phyloP scores from a whole-genome alignment of 108 stramenopile species.

The Pseudonitzschia pungens region DNA sequence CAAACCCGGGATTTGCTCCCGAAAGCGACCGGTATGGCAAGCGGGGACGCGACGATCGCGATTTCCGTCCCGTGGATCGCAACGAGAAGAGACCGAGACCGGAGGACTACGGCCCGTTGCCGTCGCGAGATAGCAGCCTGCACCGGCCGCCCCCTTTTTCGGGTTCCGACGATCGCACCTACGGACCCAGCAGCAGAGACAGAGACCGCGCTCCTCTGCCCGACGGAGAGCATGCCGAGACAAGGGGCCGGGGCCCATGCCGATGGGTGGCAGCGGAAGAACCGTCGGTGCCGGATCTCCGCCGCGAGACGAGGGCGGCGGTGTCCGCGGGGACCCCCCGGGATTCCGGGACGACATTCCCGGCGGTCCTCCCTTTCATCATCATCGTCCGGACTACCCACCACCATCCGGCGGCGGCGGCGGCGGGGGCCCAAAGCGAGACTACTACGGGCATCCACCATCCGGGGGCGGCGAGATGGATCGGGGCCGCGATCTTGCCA shows the following conservation, averaged over 20 bases:
- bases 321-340: neutral
- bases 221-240: neutral
- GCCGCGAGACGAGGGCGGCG: neutral
- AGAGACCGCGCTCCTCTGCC: neutral
- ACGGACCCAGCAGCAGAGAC: neutral
- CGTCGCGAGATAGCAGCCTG: neutral
- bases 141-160: neutral
- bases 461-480: constrained; percentile 1
- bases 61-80: constrained; percentile 5
- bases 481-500: neutral
- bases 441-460: neutral
- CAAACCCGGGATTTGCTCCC: neutral
- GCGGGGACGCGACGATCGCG: constrained; percentile 15
- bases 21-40: constrained; percentile 6
- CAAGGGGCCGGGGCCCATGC: neutral
- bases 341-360: constrained; percentile 1
- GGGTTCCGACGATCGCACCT: neutral
- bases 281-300: neutral
- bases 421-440: neutral
- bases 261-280: neutral
- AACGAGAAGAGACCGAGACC: constrained; percentile 13
- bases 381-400: neutral
- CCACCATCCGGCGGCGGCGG: neutral
- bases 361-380: neutral
- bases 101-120: neutral